Percentiles rank a stretch among this genome's conserved stretches.
Conservation (phyloP, 2,329 filamentous ascomycete genomes). For the Podosphaera fusca region DNA sequence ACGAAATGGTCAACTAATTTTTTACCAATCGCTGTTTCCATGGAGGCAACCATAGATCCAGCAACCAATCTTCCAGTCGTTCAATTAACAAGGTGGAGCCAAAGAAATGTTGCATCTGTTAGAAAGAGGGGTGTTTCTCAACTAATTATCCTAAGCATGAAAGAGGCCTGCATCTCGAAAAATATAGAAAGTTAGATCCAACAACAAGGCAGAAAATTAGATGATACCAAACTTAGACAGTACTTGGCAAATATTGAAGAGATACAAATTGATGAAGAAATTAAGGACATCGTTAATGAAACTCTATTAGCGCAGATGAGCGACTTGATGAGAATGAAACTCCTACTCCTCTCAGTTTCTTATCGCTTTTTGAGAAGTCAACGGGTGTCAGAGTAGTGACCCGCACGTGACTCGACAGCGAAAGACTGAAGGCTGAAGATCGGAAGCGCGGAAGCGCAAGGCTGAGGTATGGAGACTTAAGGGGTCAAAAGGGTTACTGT, state of each 20-base stretch:
- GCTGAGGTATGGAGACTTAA: no score
- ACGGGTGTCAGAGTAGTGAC: background rate
- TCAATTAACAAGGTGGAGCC: background rate
- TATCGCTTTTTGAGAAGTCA: background rate
- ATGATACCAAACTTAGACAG: background rate
- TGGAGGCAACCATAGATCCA: background rate
- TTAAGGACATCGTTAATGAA: background rate
- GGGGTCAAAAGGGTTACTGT: no score
- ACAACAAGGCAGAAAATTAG: background rate
- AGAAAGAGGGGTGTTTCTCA: background rate
- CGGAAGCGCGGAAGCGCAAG: no score
- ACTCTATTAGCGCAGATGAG: background rate
- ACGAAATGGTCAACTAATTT: background rate
- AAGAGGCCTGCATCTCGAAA: background rate
- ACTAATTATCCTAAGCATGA: background rate
- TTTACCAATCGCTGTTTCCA: background rate
- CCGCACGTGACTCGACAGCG: no score
- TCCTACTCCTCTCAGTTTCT: background rate
- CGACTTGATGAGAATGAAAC: background rate
- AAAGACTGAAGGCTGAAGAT: no score
- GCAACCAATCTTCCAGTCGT: background rate
- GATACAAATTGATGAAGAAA: background rate
- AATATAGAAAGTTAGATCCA: background rate
- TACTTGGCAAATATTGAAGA: background rate
- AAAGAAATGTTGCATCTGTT: background rate